Percentiles rank a stretch among this genome's conserved stretches.
Conservation (phyloP, 2,329 filamentous ascomycete species). For the Paecilomyces niveus region DNA sequence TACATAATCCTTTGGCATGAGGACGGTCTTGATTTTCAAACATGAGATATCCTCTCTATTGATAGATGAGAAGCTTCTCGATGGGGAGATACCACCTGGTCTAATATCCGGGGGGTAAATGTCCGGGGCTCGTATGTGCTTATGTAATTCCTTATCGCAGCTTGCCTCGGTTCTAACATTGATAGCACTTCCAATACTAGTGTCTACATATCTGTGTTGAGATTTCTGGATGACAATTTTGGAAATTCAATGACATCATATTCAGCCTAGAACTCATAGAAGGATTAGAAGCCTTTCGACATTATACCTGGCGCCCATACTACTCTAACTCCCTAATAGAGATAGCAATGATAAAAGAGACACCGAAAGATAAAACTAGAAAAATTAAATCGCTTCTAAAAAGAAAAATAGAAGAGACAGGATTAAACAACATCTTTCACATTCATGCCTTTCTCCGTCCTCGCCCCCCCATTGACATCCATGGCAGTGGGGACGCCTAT, state of each 20-base stretch:
- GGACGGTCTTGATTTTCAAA: background rate
- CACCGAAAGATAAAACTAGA: background rate
- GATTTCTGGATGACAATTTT: no score
- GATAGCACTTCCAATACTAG: no score
- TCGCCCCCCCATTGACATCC: background rate
- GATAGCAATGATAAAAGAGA: background rate
- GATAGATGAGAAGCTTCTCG: background rate
- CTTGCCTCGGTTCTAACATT: no score
- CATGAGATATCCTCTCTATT: background rate
- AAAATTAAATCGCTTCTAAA: background rate
- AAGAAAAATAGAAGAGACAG: background rate
- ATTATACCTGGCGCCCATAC: no score
- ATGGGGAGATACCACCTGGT: background rate
- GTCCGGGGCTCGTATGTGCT: background rate
- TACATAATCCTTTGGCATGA: slow-evolving; percentile 9
- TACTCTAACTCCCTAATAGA: no score
- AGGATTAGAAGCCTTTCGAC: no score
- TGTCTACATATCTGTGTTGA: no score
- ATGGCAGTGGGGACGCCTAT: background rate
- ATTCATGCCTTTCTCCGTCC: background rate
- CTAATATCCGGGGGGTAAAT: background rate
- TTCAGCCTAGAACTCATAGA: no score
- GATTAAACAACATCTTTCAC: background rate
- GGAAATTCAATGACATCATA: no score
- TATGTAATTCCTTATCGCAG: background rate